Evolutionary conservation across 2,329 filamentous ascomycete species (phyloP).

Genomic region (Calonectria pseudoturangicola): DNA sequence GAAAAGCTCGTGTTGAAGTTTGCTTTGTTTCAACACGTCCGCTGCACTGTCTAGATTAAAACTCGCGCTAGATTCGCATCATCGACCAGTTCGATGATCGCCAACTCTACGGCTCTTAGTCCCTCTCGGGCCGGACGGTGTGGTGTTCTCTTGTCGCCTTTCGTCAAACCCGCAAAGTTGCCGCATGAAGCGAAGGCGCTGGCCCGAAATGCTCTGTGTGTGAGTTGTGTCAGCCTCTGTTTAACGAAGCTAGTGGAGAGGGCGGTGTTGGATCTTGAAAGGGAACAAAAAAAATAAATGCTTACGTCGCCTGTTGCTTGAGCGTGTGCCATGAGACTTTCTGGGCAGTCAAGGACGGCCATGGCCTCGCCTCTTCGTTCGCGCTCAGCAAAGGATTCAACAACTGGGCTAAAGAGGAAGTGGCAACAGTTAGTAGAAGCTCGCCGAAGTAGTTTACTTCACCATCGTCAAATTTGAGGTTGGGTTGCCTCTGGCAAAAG

Average conservation of each 20-base stretch:
- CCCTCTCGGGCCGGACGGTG: slow-evolving; percentile 26
- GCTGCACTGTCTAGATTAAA: neutral
- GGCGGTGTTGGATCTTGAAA: neutral
- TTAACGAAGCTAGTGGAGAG: neutral
- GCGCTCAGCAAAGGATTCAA: slow-evolving; percentile 64
- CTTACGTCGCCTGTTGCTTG: slow-evolving; percentile 73
- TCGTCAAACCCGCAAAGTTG: slow-evolving; percentile 72
- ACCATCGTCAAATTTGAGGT: neutral
- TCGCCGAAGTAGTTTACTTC: neutral
- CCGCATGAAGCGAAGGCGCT: slow-evolving; percentile 73
- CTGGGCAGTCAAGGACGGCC: slow-evolving; percentile 73
- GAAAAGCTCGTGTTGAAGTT: neutral
- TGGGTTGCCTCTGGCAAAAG: no score
- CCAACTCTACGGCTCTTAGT: slow-evolving; percentile 44
- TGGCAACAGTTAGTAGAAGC: neutral
- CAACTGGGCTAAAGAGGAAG: slow-evolving; percentile 29
- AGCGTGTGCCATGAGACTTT: slow-evolving; percentile 76
- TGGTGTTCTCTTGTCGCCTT: slow-evolving; percentile 33
- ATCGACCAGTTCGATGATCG: slow-evolving; percentile 44
- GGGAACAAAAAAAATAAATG: neutral
- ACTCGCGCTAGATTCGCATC: neutral
- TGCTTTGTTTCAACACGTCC: neutral
- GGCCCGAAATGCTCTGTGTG: slow-evolving; percentile 72
- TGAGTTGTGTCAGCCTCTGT: neutral
- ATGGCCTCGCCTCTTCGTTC: slow-evolving; percentile 71